Percentiles rank a stretch among this genome's conserved stretches.
Evolutionary conservation across 495 filamentous ascomycete species (phyloP).

Genomic region (Aspergillus carlsbadensis): DNA sequence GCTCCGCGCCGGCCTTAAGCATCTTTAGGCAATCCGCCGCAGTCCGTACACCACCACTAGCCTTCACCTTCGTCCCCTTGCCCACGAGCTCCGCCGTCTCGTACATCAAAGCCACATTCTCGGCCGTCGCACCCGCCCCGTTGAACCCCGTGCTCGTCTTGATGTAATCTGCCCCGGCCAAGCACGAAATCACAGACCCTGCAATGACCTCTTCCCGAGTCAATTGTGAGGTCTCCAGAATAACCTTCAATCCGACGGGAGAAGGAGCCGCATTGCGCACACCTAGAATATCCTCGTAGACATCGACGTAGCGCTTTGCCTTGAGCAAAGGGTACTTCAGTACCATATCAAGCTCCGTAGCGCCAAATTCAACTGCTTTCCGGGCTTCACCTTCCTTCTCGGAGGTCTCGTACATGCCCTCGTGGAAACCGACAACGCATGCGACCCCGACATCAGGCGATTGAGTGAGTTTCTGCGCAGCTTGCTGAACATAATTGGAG

Average conservation of each 20-base stretch:
- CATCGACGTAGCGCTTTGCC: conserved; percentile 43
- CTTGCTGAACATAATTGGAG: conserved; percentile 50
- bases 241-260: conserved; percentile 58
- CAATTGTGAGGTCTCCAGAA: conserved; percentile 64
- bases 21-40: conserved; percentile 53
- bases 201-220: conserved; percentile 55
- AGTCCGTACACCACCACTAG: conserved; percentile 61
- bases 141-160: conserved; percentile 72
- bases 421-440: conserved; percentile 67
- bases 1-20: conserved; percentile 62
- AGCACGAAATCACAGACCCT: conserved; percentile 54
- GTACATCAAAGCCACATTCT: conserved; percentile 60
- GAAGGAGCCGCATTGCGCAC: conserved; percentile 51
- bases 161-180: conserved; percentile 63
- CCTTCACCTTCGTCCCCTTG: conserved; percentile 58
- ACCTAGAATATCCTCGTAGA: conserved; percentile 58
- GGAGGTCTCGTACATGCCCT: conserved; percentile 55
- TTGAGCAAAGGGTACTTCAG: conserved; percentile 59
- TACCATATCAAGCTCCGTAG: conserved; percentile 67
- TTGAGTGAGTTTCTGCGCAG: conserved; percentile 50
- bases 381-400: conserved; percentile 56
- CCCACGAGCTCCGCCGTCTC: conserved; percentile 38
- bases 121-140: conserved; percentile 55
- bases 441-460: conserved; percentile 50
- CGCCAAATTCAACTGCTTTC: conserved; percentile 56